Base-by-base conservation (phyloP, 192 early-diverging fungal species). In the Umbelopsis vinacea region DNA sequence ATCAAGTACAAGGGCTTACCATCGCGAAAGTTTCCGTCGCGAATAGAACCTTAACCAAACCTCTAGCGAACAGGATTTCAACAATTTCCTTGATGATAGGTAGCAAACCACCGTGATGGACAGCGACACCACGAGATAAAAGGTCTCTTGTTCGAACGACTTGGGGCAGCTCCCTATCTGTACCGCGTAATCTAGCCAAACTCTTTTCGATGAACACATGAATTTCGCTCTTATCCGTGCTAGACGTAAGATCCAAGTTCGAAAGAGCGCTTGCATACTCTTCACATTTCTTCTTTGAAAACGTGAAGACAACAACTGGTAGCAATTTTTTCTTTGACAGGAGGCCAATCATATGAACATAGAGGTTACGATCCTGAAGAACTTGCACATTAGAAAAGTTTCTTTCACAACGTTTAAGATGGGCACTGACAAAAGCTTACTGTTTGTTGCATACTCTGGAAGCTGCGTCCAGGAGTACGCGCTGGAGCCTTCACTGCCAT, bases 11-110 rank as follows among this genome's bases (percentile, higher is more conserved):
- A 23, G 6, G 15, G 19, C 54, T 55, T 71, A 88, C 86, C 96
- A 99, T 99, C 6, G 97, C 95, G 88, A 99, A 99, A 11, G 97
- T 99, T 80, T 99, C 97, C 4, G 97, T 99, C 0, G 97, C 97
- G 88, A 97, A 98, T 73, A 99, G 80, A 3, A 95, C 91, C 78
- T 91, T 90, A 43, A 99, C 94, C 38, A 98, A 83, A 3, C 95
- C 94, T 40, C 91, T 82, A 19, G 91, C 87, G 84, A 99, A 99
- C 71, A 98, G 71, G 47, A 98, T 95, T 79, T 99, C 97, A 6
- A 99, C 96, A 73, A 97, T 92, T 88, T 99, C 97, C 82, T 99
- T 99, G 67, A 99, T 87, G 74, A 99, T 97, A 8, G 97, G 97
- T 66, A 99, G 86, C 46, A 97, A 86, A 46, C 97, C 97, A 68